Conservation (phyloP, 768 basidiomycete genomes). For the Phylloporus scabripes region DNA sequence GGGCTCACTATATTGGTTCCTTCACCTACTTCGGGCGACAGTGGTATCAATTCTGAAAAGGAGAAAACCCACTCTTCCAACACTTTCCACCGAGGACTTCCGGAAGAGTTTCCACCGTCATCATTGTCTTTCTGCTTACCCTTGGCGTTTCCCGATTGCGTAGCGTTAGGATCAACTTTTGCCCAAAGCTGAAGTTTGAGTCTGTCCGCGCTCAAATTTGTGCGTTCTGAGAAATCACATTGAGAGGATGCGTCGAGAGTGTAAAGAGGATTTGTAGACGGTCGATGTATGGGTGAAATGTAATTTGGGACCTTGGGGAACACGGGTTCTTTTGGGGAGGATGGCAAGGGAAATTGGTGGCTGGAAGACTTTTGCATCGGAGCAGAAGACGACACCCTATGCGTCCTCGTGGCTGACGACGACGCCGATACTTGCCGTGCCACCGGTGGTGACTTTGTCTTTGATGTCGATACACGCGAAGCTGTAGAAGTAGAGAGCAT, state of each 20-base stretch:
- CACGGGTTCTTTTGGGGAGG: constrained; percentile 9
- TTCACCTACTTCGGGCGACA: constrained; percentile 57
- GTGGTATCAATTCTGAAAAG: constrained; percentile 49
- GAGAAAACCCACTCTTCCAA: constrained; percentile 65
- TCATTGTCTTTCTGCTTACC: constrained; percentile 43
- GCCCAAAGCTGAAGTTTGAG: constrained; percentile 60
- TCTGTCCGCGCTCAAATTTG: constrained; percentile 46
- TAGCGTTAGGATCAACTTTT: constrained; percentile 28
- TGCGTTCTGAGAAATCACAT: constrained; percentile 50
- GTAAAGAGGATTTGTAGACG: constrained; percentile 82
- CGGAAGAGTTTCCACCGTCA: constrained; percentile 6
- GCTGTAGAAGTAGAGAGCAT: constrained; percentile 4
- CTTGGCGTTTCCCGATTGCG: constrained; percentile 26
- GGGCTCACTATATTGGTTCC: constrained; percentile 4
- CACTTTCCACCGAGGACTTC: constrained; percentile 51
- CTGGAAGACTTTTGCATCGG: constrained; percentile 23
- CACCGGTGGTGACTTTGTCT: constrained; percentile 14
- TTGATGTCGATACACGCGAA: constrained; percentile 10
- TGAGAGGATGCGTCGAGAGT: constrained; percentile 47
- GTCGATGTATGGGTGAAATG: constrained; percentile 71
- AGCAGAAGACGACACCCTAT: constrained; percentile 20
- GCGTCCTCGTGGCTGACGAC: constrained; percentile 15
- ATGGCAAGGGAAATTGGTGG: constrained; percentile 21
- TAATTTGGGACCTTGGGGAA: constrained; percentile 49
- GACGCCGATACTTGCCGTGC: constrained; percentile 18